These are phyloP conservation scores for Dorcoceras hygrometricum DNA, from an alignment of 257 asterid genomes.

Conservation along the genomic window DNA sequence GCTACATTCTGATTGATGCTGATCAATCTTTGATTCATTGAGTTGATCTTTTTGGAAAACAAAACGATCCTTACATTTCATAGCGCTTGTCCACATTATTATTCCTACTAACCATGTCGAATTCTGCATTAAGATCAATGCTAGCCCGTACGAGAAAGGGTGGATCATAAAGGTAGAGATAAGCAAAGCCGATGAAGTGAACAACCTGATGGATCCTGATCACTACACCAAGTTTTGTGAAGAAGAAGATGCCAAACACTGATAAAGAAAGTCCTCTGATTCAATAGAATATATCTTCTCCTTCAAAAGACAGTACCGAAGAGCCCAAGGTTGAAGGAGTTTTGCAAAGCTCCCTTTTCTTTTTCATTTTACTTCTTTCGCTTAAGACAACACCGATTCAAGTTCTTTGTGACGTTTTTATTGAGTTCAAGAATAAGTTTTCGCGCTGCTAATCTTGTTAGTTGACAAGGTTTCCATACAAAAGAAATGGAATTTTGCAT, in stretches of 20 bases:
- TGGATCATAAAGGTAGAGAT: slow-evolving; percentile 95
- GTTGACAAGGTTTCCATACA: too few species aligned
- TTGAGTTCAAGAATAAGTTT: neutral
- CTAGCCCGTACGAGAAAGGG: slow-evolving; percentile 83
- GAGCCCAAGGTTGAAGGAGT: neutral
- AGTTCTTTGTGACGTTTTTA: neutral
- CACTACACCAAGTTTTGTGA: slow-evolving; percentile 74
- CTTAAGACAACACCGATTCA: neutral
- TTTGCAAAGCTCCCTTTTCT: neutral
- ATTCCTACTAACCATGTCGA: neutral
- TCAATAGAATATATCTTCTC: neutral
- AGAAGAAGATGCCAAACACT: slow-evolving; percentile 80
- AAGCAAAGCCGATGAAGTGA: slow-evolving; percentile 46
- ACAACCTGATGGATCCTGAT: slow-evolving; percentile 58
- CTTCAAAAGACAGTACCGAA: neutral
- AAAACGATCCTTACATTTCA: neutral
- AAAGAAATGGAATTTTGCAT: too few species aligned
- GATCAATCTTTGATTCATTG: neutral
- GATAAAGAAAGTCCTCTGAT: neutral
- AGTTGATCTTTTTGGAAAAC: neutral
- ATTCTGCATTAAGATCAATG: slow-evolving; percentile 35
- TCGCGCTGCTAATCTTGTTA: neutral
- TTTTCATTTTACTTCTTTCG: neutral
- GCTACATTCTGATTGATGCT: neutral
- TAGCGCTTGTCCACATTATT: neutral